phyloP scores from a whole-genome alignment of 495 filamentous ascomycete genomes.

The Podospora tetraspora region DNA sequence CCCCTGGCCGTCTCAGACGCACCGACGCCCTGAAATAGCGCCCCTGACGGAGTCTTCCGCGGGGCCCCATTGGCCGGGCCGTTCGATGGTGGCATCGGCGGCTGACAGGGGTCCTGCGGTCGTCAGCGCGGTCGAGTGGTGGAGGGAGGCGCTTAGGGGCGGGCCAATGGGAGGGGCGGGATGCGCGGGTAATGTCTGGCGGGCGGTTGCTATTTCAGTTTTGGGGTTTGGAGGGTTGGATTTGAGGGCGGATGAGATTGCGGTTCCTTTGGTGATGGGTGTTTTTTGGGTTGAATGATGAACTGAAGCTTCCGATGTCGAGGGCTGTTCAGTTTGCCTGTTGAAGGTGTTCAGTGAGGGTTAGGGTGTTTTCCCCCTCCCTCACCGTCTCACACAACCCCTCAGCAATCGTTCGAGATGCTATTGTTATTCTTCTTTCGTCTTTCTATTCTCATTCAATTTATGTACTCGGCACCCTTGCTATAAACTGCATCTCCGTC shows the following conservation, averaged over 20 bases:
- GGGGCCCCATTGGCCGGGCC: not conserved
- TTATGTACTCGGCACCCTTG: not conserved
- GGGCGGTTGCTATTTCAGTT: not conserved
- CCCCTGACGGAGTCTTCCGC: not conserved
- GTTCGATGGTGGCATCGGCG: not conserved
- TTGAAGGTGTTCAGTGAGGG: not conserved
- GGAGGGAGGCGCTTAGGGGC: not conserved
- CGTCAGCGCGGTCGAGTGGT: not conserved
- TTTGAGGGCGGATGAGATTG: not conserved
- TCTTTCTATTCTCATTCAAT: not conserved
- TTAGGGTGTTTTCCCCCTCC: not conserved
- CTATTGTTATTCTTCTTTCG: not conserved
- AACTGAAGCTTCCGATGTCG: not conserved
- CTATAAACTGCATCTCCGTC: not conserved
- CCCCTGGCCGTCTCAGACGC: not conserved
- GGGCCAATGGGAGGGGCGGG: not conserved
- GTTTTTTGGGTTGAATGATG: not conserved
- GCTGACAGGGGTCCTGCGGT: not conserved
- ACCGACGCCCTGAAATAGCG: not conserved
- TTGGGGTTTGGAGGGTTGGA: not conserved
- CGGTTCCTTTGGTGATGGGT: not conserved
- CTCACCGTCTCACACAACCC: not conserved
- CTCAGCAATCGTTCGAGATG: not conserved
- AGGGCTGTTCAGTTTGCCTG: not conserved
- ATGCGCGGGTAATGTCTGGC: not conserved